Evolutionary conservation across 2,329 filamentous ascomycete species (phyloP).

Genomic region (Septoria petroselini): DNA sequence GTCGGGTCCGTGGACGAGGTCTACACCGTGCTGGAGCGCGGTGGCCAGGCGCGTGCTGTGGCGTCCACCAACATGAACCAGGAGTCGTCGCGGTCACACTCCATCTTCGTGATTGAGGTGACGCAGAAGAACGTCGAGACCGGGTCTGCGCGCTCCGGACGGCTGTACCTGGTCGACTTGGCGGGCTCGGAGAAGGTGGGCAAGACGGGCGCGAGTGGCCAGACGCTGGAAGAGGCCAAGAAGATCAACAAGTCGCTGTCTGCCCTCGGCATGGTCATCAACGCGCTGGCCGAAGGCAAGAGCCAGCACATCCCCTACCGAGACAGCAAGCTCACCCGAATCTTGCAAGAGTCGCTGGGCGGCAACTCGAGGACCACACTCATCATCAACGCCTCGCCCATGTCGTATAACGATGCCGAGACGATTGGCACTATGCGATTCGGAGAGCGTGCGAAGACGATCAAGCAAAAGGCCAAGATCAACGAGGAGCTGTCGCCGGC

Average conservation of each 20-base stretch:
- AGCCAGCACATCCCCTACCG: conserved; percentile 93
- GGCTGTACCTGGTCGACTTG: conserved; percentile 95
- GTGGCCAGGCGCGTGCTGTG: conserved; percentile 84
- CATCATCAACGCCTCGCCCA: conserved; percentile 98
- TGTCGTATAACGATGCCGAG: conserved; percentile 95
- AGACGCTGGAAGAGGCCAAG: conserved; percentile 96
- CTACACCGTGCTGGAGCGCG: conserved; percentile 92
- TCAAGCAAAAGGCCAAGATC: conserved; percentile 99
- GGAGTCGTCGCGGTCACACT: conserved; percentile 96
- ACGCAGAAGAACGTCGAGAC: conserved; percentile 98
- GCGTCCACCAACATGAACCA: conserved; percentile 99
- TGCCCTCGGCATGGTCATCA: conserved; percentile 98
- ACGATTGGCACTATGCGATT: conserved; percentile 89
- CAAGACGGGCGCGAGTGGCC: conserved; percentile 95
- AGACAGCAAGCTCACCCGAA: conserved; percentile 96
- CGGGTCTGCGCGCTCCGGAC: conserved; percentile 90
- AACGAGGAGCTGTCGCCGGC: conserved; percentile 95
- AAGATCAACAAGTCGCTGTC: conserved; percentile 99
- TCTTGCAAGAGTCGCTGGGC: conserved; percentile 93
- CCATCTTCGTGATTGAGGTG: conserved; percentile 95
- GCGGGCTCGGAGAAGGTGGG: conserved; percentile 98
- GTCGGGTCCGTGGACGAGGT: conserved; percentile 94
- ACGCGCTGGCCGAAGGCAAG: conserved; percentile 93
- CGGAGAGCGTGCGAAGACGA: conserved; percentile 93
- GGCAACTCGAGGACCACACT: conserved; percentile 98